These are phyloP conservation scores for Yamadazyma akitaensis DNA, from an alignment of 805 yeast species.

Conservation along the genomic window DNA sequence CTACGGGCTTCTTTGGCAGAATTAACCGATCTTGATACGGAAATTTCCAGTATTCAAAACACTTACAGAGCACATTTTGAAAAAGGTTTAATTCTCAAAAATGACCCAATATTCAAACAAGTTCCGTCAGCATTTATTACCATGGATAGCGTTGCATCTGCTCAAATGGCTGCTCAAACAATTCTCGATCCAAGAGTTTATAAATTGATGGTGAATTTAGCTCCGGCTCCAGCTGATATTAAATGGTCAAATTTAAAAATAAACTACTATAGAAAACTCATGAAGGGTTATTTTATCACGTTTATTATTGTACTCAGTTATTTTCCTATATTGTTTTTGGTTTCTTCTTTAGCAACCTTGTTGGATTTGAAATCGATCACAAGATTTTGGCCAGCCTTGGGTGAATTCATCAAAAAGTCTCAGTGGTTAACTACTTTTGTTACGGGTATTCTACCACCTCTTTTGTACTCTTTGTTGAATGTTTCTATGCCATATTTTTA, in stretches of 20 bases:
- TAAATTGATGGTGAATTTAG: slow-evolving; percentile 39
- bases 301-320: slow-evolving; percentile 46
- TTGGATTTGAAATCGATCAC: slow-evolving; percentile 53
- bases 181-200: slow-evolving; percentile 44
- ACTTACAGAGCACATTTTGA: slow-evolving; percentile 20
- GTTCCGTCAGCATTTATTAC: slow-evolving; percentile 46
- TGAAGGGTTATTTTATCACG: slow-evolving; percentile 40
- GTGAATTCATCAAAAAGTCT: slow-evolving; percentile 48
- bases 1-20: slow-evolving; percentile 32
- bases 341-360: slow-evolving; percentile 54
- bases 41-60: slow-evolving; percentile 33
- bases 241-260: slow-evolving; percentile 45
- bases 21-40: slow-evolving; percentile 34
- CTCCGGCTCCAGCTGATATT: slow-evolving; percentile 48
- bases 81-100: slow-evolving; percentile 16
- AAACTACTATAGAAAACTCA: slow-evolving; percentile 34
- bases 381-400: slow-evolving; percentile 58
- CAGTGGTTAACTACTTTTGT: slow-evolving; percentile 53
- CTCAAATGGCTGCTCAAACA: slow-evolving; percentile 49
- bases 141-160: slow-evolving; percentile 47
- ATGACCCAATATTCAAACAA: slow-evolving; percentile 33
- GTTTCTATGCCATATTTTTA: slow-evolving; percentile 54
- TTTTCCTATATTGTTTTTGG: slow-evolving; percentile 51
- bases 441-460: slow-evolving; percentile 61
- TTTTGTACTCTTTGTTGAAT: slow-evolving; percentile 54